These are phyloP conservation scores for Pseudoneurospora amorphoporcata DNA, from an alignment of 495 filamentous ascomycete species.

Conservation along the genomic window DNA sequence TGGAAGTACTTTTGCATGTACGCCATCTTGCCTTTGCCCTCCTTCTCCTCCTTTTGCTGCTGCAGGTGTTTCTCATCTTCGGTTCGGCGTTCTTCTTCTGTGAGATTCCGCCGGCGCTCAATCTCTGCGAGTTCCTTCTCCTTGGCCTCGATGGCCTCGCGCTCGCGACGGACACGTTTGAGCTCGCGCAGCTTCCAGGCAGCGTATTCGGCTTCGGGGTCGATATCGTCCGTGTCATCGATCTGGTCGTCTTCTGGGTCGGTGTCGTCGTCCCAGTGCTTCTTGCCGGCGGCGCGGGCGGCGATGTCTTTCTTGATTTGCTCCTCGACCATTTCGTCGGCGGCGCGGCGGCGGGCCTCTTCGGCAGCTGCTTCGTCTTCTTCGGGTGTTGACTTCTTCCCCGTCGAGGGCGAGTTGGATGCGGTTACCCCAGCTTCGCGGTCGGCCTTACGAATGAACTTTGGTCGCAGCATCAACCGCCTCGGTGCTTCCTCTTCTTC, in stretches of 20 bases:
- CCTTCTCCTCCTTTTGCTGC: conserved; percentile 77
- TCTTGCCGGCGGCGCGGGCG: conserved; percentile 62
- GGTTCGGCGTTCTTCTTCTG: conserved; percentile 71
- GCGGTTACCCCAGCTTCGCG: conserved; percentile 34
- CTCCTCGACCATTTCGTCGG: conserved; percentile 74
- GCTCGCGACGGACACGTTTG: conserved; percentile 72
- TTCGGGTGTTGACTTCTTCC: conserved; percentile 1
- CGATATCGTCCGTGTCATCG: conserved; percentile 76
- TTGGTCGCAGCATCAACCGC: conserved; percentile 70
- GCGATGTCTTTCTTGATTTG: conserved; percentile 73
- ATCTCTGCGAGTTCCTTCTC: conserved; percentile 86
- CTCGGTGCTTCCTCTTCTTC: conserved; percentile 60
- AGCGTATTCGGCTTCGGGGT: conserved; percentile 80
- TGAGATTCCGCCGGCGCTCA: conserved; percentile 79
- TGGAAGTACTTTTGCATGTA: conserved; percentile 97
- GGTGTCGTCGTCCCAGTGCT: conserved; percentile 80
- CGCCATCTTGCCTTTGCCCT: conserved; percentile 68
- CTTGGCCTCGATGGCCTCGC: conserved; percentile 69
- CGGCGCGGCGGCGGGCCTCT: conserved; percentile 50
- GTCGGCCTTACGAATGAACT: conserved; percentile 80
- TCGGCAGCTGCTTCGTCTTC: conserved; percentile 36
- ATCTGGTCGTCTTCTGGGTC: conserved; percentile 64
- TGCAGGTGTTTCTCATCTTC: conserved; percentile 76
- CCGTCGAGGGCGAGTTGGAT: conserved; percentile 2
- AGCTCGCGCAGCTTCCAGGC: conserved; percentile 93